Conservation (phyloP, 2,329 filamentous ascomycete species). For the Rhynchosporium agropyri region DNA sequence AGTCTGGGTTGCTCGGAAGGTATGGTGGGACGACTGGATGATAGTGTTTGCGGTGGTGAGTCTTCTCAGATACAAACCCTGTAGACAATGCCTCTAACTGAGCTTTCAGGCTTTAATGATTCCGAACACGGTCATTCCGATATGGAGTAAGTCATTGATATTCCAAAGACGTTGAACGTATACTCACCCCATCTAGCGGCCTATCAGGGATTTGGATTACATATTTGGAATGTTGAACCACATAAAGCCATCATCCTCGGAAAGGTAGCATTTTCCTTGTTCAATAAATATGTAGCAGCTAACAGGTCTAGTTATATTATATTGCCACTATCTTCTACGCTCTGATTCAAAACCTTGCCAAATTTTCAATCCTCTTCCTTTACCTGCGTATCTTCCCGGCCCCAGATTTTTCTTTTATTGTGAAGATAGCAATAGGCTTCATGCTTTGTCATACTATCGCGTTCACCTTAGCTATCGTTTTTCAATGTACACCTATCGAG, state of each 20-base stretch:
- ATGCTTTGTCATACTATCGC: slow-evolving; percentile 17
- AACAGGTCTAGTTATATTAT: slow-evolving; percentile 30
- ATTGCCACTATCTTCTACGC: slow-evolving; percentile 31
- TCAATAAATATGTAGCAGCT: neutral
- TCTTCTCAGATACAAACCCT: neutral
- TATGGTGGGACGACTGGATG: slow-evolving; percentile 33
- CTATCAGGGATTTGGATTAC: slow-evolving; percentile 28
- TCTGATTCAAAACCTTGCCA: slow-evolving; percentile 30
- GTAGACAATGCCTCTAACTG: neutral
- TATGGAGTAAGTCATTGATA: slow-evolving; percentile 25
- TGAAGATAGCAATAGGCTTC: slow-evolving; percentile 22
- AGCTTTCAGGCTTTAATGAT: slow-evolving; percentile 27
- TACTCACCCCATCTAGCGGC: slow-evolving; percentile 21
- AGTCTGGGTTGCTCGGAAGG: slow-evolving; percentile 19
- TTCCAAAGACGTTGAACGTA: neutral
- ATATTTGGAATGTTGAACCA: slow-evolving; percentile 29
- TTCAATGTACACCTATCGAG: slow-evolving; percentile 29
- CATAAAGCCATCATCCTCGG: slow-evolving; percentile 23
- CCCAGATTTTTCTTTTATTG: slow-evolving; percentile 19
- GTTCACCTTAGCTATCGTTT: slow-evolving; percentile 21
- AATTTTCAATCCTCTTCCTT: slow-evolving; percentile 32
- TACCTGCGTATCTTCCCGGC: slow-evolving; percentile 32
- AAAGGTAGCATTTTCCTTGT: slow-evolving; percentile 20
- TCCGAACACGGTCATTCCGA: slow-evolving; percentile 26
- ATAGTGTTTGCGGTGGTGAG: slow-evolving; percentile 26